phyloP scores from a whole-genome alignment of 2,329 filamentous ascomycete genomes.

The Beauveria pseudobassiana region DNA sequence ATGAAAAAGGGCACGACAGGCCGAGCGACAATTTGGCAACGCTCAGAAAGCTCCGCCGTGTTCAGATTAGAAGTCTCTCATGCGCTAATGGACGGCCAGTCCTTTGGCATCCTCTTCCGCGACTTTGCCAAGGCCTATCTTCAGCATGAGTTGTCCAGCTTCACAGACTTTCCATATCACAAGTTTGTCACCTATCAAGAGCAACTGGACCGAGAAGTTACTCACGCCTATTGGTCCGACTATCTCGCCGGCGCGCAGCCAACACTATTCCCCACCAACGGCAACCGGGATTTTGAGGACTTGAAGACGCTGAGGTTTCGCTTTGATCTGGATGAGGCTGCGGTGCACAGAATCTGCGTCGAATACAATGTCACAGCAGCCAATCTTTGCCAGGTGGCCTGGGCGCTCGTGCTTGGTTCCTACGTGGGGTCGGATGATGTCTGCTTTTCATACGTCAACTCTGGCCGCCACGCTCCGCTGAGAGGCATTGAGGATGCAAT shows the following conservation, averaged over 20 bases:
- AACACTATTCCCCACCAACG: neutral
- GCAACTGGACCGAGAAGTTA: neutral
- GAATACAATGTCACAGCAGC: neutral
- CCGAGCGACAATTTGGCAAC: neutral
- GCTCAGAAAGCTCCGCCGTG: neutral
- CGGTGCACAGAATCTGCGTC: neutral
- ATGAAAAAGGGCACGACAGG: neutral
- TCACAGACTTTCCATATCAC: neutral
- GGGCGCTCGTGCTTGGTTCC: neutral
- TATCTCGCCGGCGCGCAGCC: neutral
- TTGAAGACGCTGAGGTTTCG: neutral
- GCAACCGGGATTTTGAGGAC: neutral
- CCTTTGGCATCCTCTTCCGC: constrained; percentile 6
- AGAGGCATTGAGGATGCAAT: neutral
- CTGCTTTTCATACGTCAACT: neutral
- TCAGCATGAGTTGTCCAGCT: neutral
- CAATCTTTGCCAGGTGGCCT: neutral
- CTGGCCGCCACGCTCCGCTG: neutral
- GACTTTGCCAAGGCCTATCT: constrained; percentile 7
- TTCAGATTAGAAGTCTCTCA: constrained; percentile 12
- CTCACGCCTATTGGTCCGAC: neutral
- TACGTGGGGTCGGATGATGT: neutral
- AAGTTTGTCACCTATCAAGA: neutral
- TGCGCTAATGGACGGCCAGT: constrained; percentile 13
- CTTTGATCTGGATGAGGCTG: neutral